phyloP scores from a whole-genome alignment of 192 early-diverging fungal genomes.

The Coemansia sp. region DNA sequence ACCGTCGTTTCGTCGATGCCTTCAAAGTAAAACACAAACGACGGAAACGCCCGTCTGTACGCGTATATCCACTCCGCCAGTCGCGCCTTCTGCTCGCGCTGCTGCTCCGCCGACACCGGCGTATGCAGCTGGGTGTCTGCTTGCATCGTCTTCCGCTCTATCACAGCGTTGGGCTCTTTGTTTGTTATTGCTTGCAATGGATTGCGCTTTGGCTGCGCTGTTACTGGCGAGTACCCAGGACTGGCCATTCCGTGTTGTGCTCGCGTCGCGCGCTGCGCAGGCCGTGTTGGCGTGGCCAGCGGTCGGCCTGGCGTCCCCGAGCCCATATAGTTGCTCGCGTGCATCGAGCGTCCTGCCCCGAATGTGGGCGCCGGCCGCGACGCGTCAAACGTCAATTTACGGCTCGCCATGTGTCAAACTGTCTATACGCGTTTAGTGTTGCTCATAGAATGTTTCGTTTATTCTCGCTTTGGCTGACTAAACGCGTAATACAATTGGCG shows the following conservation, averaged over 20 bases:
- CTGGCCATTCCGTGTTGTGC: constrained; percentile 18
- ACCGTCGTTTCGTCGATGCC: constrained; percentile 46
- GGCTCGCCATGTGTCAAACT: constrained; percentile 33
- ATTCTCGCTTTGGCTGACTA: not conserved
- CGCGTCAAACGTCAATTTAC: constrained; percentile 52
- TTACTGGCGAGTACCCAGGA: constrained; percentile 13
- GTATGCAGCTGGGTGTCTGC: not conserved
- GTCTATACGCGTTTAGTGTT: not conserved
- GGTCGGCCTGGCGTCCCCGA: constrained; percentile 16
- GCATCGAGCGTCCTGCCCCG: constrained; percentile 12
- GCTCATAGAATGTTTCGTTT: not conserved
- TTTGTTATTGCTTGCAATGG: constrained; percentile 46
- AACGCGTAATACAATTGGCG: not conserved
- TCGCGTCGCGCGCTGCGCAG: constrained; percentile 38
- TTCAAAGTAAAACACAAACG: constrained; percentile 57
- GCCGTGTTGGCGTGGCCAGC: constrained; percentile 40
- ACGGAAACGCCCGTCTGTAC: constrained; percentile 47
- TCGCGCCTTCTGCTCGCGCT: constrained; percentile 41
- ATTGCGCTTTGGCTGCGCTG: constrained; percentile 15
- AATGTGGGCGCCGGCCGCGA: constrained; percentile 20
- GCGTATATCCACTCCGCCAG: constrained; percentile 53
- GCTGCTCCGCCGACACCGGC: constrained; percentile 26
- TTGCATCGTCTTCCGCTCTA: constrained; percentile 10
- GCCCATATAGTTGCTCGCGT: constrained; percentile 18
- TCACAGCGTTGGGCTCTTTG: constrained; percentile 14